Percentiles rank a stretch among this genome's conserved stretches.
Evolutionary conservation across 75 land plant genomes (phyloP).

Genomic region (Chamaecyparis obtusa): DNA sequence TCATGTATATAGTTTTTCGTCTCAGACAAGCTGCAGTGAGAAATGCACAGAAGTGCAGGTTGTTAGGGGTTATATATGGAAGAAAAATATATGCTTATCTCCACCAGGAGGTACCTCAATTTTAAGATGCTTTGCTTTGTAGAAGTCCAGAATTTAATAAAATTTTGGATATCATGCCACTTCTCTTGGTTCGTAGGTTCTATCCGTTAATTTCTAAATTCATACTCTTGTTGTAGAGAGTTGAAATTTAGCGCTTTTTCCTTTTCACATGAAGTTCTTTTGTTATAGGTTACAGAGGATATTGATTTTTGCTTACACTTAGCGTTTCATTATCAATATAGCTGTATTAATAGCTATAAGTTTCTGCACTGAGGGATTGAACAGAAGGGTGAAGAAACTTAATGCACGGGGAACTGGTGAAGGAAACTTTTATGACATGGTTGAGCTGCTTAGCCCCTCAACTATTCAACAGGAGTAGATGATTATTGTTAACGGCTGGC

Average conservation of each 20-base stretch:
- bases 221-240: not conserved
- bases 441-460: not conserved
- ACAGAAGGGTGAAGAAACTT: not conserved
- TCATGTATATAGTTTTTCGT: constrained; percentile 8
- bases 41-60: constrained; percentile 14
- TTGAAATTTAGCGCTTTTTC: not conserved
- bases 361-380: not conserved
- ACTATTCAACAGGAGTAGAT: constrained; percentile 2
- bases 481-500: constrained; percentile 8
- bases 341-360: constrained; percentile 5
- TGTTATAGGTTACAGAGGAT: not conserved
- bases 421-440: not conserved
- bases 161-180: not conserved
- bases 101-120: not conserved
- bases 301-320: not conserved
- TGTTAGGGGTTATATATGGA: not conserved
- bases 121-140: not conserved
- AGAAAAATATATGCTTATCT: not conserved
- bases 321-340: not conserved
- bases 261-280: not conserved
- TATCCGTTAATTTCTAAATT: not conserved
- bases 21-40: not conserved
- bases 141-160: not conserved
- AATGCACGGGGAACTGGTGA: not conserved
- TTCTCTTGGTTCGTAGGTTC: not conserved